A percentile compares a stretch with the other conserved stretches of the same genome.
phyloP scores from a whole-genome alignment of 192 early-diverging fungal species.

The Coemansia sp. region DNA sequence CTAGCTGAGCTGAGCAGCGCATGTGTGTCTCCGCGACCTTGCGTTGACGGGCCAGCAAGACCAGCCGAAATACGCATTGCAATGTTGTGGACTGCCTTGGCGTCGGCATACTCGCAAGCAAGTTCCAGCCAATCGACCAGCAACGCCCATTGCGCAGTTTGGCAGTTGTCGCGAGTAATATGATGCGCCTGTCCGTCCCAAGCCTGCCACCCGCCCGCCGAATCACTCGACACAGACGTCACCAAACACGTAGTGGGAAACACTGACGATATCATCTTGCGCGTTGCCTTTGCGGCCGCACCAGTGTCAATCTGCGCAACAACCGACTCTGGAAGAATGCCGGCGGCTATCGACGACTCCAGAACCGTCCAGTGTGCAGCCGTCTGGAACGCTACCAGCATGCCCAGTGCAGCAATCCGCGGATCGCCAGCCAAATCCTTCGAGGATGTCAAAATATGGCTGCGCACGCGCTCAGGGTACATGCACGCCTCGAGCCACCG shows the following conservation, averaged over 20 bases:
- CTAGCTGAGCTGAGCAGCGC: constrained; percentile 26
- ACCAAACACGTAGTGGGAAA: constrained; percentile 3
- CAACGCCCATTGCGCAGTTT: constrained; percentile 37
- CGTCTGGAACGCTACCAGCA: constrained; percentile 44
- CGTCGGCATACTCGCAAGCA: constrained; percentile 34
- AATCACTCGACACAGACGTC: background rate
- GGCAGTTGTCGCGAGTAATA: constrained; percentile 23
- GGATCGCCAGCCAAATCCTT: background rate
- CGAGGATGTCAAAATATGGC: constrained; percentile 3
- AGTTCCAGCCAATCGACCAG: constrained; percentile 44
- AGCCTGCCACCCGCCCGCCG: constrained; percentile 16
- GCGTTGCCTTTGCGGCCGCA: constrained; percentile 5
- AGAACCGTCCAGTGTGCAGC: constrained; percentile 43
- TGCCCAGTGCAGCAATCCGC: constrained; percentile 14
- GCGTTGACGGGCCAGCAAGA: constrained; percentile 1
- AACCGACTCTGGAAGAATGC: constrained; percentile 25
- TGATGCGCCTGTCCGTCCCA: constrained; percentile 49
- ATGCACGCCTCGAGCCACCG: constrained; percentile 32
- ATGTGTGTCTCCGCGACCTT: constrained; percentile 2
- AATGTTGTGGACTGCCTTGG: constrained; percentile 13
- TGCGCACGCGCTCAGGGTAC: constrained; percentile 22
- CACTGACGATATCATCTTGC: constrained; percentile 18
- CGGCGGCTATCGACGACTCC: constrained; percentile 19
- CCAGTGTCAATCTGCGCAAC: constrained; percentile 6
- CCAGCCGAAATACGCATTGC: constrained; percentile 22